phyloP scores from a whole-genome alignment of 306 rosid genomes.

The Clitoria ternatea region DNA sequence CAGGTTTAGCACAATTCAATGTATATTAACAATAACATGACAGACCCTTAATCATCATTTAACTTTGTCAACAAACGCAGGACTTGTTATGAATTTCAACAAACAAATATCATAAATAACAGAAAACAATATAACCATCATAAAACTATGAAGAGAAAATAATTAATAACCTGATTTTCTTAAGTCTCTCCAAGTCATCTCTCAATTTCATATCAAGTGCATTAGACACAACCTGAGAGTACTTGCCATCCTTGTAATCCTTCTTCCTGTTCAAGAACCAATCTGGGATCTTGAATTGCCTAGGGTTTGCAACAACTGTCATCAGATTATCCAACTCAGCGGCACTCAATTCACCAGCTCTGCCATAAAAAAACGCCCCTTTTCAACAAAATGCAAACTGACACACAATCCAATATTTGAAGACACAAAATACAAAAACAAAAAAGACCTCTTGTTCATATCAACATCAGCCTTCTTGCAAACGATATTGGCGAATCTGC shows the following conservation, averaged over 20 bases:
- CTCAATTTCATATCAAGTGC: conserved; percentile 48
- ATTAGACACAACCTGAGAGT: conserved; percentile 48
- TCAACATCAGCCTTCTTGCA: conserved; percentile 56
- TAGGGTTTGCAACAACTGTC: conserved; percentile 47
- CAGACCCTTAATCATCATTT: not conserved
- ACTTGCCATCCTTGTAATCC: conserved; percentile 57
- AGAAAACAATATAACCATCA: not conserved
- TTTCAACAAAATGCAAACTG: not conserved
- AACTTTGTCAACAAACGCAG: not conserved
- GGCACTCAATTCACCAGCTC: conserved; percentile 54
- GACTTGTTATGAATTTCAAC: not conserved
- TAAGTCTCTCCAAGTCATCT: conserved; percentile 53
- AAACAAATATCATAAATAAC: not conserved
- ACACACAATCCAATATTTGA: too few relatives aligned
- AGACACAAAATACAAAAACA: not conserved
- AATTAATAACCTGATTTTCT: conserved; percentile 41
- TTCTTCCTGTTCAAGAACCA: conserved; percentile 56
- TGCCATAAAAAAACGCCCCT: not conserved
- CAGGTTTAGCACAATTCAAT: not conserved
- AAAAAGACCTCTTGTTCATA: conserved; percentile 43
- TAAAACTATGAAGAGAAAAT: not conserved
- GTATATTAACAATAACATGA: not conserved
- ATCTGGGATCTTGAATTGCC: conserved; percentile 51
- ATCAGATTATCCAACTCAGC: conserved; percentile 50
- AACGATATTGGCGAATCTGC: conserved; percentile 42